Evolutionary conservation across 2,329 filamentous ascomycete genomes (phyloP).

Genomic region (Penicillium sp.): DNA sequence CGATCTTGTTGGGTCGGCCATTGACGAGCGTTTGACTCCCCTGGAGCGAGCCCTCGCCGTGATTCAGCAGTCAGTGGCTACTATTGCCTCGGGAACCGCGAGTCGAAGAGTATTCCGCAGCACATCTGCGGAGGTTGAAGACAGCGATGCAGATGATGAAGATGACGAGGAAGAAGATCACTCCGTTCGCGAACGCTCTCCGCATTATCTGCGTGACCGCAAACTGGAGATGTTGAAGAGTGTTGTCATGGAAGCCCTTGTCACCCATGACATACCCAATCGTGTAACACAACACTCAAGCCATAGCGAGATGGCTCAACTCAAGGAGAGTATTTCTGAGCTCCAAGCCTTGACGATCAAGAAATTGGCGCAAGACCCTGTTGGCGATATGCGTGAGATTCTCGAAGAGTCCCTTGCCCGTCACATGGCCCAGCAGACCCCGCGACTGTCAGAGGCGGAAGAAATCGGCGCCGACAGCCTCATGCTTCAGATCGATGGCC

Average conservation of each 20-base stretch:
- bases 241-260: constrained; percentile 61
- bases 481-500: constrained; percentile 56
- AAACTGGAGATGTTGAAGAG: constrained; percentile 73
- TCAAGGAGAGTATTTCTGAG: constrained; percentile 36
- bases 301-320: constrained; percentile 32
- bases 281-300: constrained; percentile 22
- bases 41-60: constrained; percentile 70
- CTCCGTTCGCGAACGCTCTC: constrained; percentile 66
- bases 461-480: constrained; percentile 46
- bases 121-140: constrained; percentile 59
- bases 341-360: constrained; percentile 38
- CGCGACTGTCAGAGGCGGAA: constrained; percentile 47
- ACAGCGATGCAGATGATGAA: constrained; percentile 93
- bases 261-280: constrained; percentile 36
- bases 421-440: constrained; percentile 49
- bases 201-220: constrained; percentile 60
- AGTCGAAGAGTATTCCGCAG: constrained; percentile 58
- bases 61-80: constrained; percentile 65
- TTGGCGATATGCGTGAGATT: constrained; percentile 54
- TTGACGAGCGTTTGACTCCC: constrained; percentile 71
- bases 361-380: constrained; percentile 29
- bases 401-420: constrained; percentile 59
- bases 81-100: constrained; percentile 52
- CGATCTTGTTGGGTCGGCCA: constrained; percentile 69
- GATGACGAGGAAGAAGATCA: constrained; percentile 62